Base-by-base conservation (phyloP, 768 basidiomycete genomes). In the Pleurotus ostreatus region DNA sequence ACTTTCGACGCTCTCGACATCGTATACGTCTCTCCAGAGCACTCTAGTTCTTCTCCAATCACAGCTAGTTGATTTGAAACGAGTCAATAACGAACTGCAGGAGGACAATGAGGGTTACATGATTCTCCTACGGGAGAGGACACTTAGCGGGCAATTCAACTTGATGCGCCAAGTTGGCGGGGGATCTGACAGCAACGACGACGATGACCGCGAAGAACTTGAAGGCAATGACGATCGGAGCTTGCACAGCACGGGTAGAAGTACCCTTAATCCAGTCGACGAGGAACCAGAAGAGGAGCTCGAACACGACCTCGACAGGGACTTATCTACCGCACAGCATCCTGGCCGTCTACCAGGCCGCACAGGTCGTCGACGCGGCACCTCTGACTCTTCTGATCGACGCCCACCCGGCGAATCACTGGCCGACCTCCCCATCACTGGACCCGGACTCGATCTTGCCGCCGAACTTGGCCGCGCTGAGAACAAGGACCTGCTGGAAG, bases 61-160 rank as follows among this genome's bases (percentile, higher is more conserved):
- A 2, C 94, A 98, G 65, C 78, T 97, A 9, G 76, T 86, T 34
- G 95, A 98, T 65, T 71, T 98, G 53, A 92, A 94, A 71, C 77
- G 89, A 55, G 88, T 94, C 59, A 97, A 97, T 68, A 81, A 86
- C 60, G 84, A 88, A 60, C 70, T 94, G 40, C 92, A 94, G 70
- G 94, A 98, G 70, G 95, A 98, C 63, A 99, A 98, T 69, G 94
- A 97, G 71, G 91, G 91, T 49, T 99, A 94, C 74, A 93, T 96
- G 81, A 92, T 95, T 59, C 79, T 99, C 39, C 74, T 98, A 22
- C 79, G 92, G 59, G 95, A 98, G 73, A 87, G 83, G 74, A 98
- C 97, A 0, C 70, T 98, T 44, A 94, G 80, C 61, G 96, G 96
- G 3, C 89, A 91, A 63, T 92, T 89, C 67, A 87, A 92, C 67